Base-by-base conservation (phyloP, 2,329 filamentous ascomycete species). In the Pseudogymnoascus sp. region DNA sequence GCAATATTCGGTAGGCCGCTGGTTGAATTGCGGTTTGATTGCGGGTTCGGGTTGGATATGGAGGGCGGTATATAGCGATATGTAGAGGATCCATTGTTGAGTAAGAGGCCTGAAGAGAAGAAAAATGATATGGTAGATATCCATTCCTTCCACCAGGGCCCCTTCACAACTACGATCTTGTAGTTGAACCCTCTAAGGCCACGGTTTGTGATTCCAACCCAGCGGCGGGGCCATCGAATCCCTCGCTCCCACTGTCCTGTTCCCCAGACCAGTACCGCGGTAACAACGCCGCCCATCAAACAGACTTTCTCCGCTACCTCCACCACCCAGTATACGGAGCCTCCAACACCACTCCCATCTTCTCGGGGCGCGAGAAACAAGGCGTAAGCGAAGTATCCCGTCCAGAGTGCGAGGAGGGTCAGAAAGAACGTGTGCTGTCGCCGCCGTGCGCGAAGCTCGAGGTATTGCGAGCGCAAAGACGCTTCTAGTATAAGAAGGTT, bases 401-500 rank as follows among this genome's bases (percentile, higher is more conserved):
- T 87, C 94, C 94, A 99, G 29, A 88, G 72, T 3, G 84, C 83
- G 29, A 99, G 83, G 9, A 96, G 80, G 15, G 89, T 81, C 21
- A 97, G 80, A 71, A 97, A 96, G 76, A 97, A 95, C 2, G 91
- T 92, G 75, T 99, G 93, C 70, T 97, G 91, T 13, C 94, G 88
- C 58, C 92, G 84, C 42, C 94, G 88, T 55, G 92, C 90, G 63
- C 93, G 90, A 48, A 97, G 83, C 65, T 92, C 90, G 62, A 99
- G 86, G 76, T 95, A 97, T 71, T 99, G 94, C 25, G 91, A 88
- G 67, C 94, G 91, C 36, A 99, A 81, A 4, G 92, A 96, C 58
- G 91, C 92, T 75, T 99, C 94, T 75, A 99, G 90, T 70, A 99
- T 95, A 63, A 99, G 84, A 25, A 99, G 88, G 76, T 99, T 99